These are phyloP conservation scores for Tetradesmus obliquus DNA, from an alignment of 139 green algal species.

Conservation along the genomic window DNA sequence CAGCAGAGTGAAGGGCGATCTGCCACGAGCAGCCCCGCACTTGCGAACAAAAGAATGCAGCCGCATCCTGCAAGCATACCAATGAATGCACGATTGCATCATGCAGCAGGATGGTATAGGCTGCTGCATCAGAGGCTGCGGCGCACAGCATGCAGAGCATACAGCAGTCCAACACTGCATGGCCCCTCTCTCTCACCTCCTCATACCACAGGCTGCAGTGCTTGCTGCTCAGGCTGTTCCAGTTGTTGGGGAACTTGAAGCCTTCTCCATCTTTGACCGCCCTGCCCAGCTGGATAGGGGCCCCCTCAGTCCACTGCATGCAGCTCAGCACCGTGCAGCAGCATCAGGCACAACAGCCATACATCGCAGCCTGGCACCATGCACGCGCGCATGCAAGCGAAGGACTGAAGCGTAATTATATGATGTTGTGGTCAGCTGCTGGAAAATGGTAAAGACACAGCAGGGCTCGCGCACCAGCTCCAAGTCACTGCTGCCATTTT, in stretches of 20 bases:
- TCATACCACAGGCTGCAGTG: conserved; percentile 10
- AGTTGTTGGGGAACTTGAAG: conserved; percentile 40
- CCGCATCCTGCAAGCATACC: not conserved
- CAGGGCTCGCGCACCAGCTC: not conserved
- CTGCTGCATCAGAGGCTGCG: not conserved
- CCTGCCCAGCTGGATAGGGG: not conserved
- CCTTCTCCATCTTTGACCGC: conserved; percentile 9
- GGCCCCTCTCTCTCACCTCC: not conserved
- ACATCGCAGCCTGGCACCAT: not conserved
- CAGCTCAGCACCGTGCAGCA: not conserved
- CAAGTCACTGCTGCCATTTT: not conserved
- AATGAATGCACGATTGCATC: not conserved
- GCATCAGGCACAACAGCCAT: not conserved
- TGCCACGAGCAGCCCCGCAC: not conserved
- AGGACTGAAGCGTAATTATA: not conserved
- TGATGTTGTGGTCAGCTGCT: not conserved
- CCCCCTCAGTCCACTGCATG: conserved; percentile 1
- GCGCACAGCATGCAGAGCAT: not conserved
- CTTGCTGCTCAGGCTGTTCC: conserved; percentile 9
- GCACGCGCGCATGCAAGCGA: not conserved
- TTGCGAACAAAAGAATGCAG: not conserved
- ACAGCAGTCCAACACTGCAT: not conserved
- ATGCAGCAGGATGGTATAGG: not conserved
- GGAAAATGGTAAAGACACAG: not conserved
- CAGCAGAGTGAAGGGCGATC: not conserved